Evolutionary conservation across 306 rosid species (phyloP), one percentile per base, ranked within the genome.

Genomic region (Cicer cuneatum): DNA sequence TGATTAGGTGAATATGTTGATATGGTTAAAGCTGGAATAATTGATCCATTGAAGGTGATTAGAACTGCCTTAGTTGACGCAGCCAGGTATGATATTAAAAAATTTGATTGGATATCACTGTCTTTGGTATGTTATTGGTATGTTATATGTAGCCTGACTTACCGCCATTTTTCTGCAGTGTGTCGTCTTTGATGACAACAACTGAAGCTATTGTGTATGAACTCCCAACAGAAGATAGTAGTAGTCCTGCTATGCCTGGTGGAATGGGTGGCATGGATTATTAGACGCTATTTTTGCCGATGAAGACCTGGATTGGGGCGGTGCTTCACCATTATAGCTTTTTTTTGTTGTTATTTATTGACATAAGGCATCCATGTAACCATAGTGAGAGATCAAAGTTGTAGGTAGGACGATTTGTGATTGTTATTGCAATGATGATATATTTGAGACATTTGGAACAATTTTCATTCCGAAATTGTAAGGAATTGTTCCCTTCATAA

Each of bases 51-150:
- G 84, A 94, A 94, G 84, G 99, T 92, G 29, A 94, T 94, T 33
- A 88, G 99, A 63, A 94, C 99, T 1, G 99, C 99, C 40, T 79
- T 94, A 82, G 96, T 90, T 12, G 97, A 94, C 64, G 97, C 99
- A 0, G 99, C 99, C 57, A 94, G 99, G 99, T 90, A 81, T 51
- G 74, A 37, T 60, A 5, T 29, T 12, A 11, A 41, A 35, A 38
- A 75, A 47, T 8, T 59, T 40, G 9, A 61, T 14, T n/a, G 2
- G 71, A 53, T 72, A 35, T n/a, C 0, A 47, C 11, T 11, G 8
- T 41, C 10, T 38, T 0, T 7, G 39, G 19, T 62, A n/a, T 58
- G 7, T 8, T 70, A 11, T 0, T 7, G 39, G 19, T 62, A n/a
- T 58, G 7, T 8, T 70, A 11, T 12, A 8, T 13, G 74, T 19